Base-by-base conservation (phyloP, 1,139 yeast genomes). In the Kodamaea alishanica region DNA sequence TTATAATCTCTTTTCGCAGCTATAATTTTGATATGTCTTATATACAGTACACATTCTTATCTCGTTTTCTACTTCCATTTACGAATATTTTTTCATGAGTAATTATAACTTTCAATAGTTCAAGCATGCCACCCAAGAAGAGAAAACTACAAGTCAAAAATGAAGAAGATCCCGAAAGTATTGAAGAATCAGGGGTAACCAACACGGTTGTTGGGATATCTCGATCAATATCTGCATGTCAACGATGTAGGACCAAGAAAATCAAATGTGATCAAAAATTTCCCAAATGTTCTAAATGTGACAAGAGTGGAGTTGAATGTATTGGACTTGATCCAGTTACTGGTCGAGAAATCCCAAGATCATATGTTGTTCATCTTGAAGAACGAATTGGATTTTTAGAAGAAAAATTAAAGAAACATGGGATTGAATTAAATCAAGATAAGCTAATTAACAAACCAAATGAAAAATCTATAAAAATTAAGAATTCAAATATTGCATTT, bases 251-350 rank as follows among this genome's bases (percentile, higher is more conserved):
- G 22, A 58, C 69, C 41, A 82, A 87, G 54, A 89, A 89, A 60
- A 78, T 87, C 40, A 80, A 81, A 52, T 89, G 97, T 63, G 95
- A 89, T 49, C 90, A 84, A 48, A 77, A 77, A 49, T 83, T 85
- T 57, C 96, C 96, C 1, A 76, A 79, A 38, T 89, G 97, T 56
- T 65, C 78, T 9, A 75, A 77, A 32, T 88, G 96, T 61, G 70
- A 67, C 24, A 80, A 78, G 50, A 82, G 84, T 11, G 77, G 79
- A 5, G 81, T 68, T 3, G 85, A 84, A 11, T 88, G 96, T 61
- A 80, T 87, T 15, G 89, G 95, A 0, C 61, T 86, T 8, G 96
- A 89, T 56, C 88, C 95, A 0, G 88, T 88, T 4, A 85, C 96
- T 0, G 95, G 96, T 0, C 66, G 95, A 41, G 89, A 84, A 47